A percentile compares a stretch with the other conserved stretches of the same genome.
phyloP scores from a whole-genome alignment of 2,329 filamentous ascomycete genomes.

The Botrytis pseudocinerea region DNA sequence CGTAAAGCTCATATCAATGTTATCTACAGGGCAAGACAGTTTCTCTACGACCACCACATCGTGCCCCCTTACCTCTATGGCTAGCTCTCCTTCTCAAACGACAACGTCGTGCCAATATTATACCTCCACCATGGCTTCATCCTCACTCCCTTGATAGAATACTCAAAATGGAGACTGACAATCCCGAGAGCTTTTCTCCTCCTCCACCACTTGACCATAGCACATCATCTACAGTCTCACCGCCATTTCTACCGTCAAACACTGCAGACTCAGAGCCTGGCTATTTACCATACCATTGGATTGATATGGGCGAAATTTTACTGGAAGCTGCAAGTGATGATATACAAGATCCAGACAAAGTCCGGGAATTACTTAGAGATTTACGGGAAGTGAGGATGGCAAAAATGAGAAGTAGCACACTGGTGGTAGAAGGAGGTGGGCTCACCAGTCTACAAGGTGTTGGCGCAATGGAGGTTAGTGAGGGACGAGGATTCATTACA shows the following conservation, averaged over 20 bases:
- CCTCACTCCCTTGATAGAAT: conserved; percentile 73
- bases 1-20: conserved; percentile 40
- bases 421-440: conserved; percentile 73
- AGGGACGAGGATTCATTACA: conserved; percentile 79
- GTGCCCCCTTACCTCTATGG: conserved; percentile 83
- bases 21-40: conserved; percentile 70
- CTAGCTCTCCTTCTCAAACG: conserved; percentile 92
- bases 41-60: conserved; percentile 75
- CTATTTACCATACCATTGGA: conserved; percentile 90
- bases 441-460: conserved; percentile 71
- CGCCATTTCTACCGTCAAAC: conserved; percentile 78
- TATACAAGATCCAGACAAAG: conserved; percentile 69
- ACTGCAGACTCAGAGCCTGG: conserved; percentile 67
- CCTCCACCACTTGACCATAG: conserved; percentile 66
- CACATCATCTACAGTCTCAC: conserved; percentile 49
- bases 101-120: conserved; percentile 88
- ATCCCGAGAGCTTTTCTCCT: conserved; percentile 72
- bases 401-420: conserved; percentile 78
- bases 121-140: conserved; percentile 86
- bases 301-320: conserved; percentile 85
- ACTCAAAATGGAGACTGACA: conserved; percentile 75
- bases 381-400: conserved; percentile 84
- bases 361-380: conserved; percentile 75
- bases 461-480: conserved; percentile 89
- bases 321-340: conserved; percentile 85